These are phyloP conservation scores for Brassica rapa DNA, from an alignment of 345 rosid species.

Conservation along the genomic window DNA sequence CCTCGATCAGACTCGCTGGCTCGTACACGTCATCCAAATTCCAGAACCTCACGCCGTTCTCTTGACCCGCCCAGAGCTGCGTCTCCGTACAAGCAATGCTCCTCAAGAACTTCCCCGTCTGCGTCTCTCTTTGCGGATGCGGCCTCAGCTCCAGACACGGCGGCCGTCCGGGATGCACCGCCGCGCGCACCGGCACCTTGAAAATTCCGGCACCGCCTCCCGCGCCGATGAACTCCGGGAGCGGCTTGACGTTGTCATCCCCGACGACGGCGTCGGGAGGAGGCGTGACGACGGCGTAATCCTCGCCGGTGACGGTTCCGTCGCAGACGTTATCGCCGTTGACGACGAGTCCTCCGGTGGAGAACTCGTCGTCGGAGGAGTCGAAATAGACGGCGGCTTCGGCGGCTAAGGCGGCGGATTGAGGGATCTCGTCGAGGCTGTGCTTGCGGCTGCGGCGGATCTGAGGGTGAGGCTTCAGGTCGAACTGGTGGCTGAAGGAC, in stretches of 20 bases:
- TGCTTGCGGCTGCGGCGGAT: slow-evolving; percentile 49
- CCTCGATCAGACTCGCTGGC: slow-evolving; percentile 44
- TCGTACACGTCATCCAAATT: slow-evolving; percentile 56
- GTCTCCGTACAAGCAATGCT: slow-evolving; percentile 72
- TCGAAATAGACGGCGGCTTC: slow-evolving; percentile 43
- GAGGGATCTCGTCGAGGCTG: slow-evolving; percentile 57
- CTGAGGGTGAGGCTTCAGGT: slow-evolving; percentile 41
- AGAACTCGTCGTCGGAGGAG: slow-evolving; percentile 56
- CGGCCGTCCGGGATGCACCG: slow-evolving; percentile 71
- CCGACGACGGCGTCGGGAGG: background rate
- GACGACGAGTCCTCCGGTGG: slow-evolving; percentile 29
- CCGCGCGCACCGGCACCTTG: slow-evolving; percentile 59
- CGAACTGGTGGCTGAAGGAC: slow-evolving; percentile 63
- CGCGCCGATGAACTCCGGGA: slow-evolving; percentile 58
- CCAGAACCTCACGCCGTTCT: slow-evolving; percentile 77
- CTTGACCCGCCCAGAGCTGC: slow-evolving; percentile 91
- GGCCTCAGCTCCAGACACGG: slow-evolving; percentile 78
- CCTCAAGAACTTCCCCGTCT: slow-evolving; percentile 70
- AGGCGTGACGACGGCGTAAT: background rate
- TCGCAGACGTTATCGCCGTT: background rate
- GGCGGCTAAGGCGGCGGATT: slow-evolving; percentile 29
- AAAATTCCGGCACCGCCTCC: slow-evolving; percentile 58
- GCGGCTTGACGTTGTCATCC: slow-evolving; percentile 34
- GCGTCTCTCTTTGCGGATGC: slow-evolving; percentile 83
- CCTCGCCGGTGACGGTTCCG: background rate